Conservation (phyloP, 805 yeast species). For the Pichia nanzhaoensis region DNA sequence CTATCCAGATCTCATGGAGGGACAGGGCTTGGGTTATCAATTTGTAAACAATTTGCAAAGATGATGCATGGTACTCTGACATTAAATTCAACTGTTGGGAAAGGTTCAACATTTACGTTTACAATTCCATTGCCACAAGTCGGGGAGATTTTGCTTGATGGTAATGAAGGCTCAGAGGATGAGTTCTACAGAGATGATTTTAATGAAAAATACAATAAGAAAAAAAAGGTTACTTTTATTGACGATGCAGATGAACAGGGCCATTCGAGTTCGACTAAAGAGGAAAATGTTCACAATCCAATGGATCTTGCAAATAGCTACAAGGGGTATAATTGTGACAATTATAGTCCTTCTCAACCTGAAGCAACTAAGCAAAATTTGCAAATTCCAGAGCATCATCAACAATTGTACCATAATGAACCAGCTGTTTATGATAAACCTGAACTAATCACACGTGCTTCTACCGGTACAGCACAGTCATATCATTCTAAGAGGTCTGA, state of each 20-base stretch:
- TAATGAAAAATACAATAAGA: constrained; percentile 48
- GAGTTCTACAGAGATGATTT: constrained; percentile 61
- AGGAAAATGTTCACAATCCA: background rate
- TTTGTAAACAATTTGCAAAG: constrained; percentile 83
- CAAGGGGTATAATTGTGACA: background rate
- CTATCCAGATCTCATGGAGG: constrained; percentile 90
- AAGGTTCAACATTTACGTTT: constrained; percentile 80
- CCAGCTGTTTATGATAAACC: constrained; percentile 34
- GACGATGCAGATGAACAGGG: constrained; percentile 12
- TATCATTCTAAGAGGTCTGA: constrained; percentile 20
- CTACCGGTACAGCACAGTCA: constrained; percentile 48
- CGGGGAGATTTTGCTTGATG: constrained; percentile 40
- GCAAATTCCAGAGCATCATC: background rate
- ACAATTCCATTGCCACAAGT: constrained; percentile 69
- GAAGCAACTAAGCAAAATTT: too few relatives aligned
- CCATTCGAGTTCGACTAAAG: background rate
- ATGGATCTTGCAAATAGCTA: constrained; percentile 14
- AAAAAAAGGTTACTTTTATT: constrained; percentile 34
- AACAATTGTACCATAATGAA: background rate
- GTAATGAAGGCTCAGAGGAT: constrained; percentile 22
- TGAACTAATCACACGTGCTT: constrained; percentile 37
- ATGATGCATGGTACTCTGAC: constrained; percentile 82
- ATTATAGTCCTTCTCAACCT: too few relatives aligned
- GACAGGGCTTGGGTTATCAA: constrained; percentile 85
- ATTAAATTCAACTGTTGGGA: constrained; percentile 65